Conservation (phyloP, 2,329 filamentous ascomycete species). For the Penicillium sp. region DNA sequence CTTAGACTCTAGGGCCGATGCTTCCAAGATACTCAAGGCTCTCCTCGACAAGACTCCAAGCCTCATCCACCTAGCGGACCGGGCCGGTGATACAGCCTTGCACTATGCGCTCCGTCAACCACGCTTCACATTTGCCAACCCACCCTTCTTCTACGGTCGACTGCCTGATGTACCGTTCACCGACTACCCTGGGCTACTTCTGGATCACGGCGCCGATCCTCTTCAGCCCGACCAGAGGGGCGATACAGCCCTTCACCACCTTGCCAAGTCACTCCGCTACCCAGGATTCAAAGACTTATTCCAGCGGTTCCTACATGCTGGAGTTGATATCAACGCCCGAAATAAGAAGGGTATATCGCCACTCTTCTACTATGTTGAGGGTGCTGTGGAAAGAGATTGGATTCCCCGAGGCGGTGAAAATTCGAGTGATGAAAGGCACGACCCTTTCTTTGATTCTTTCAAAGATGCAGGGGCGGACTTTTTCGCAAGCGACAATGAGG, state of each 20-base stretch:
- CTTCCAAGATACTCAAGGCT: not conserved
- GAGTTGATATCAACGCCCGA: not conserved
- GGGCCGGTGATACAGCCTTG: conserved; percentile 1
- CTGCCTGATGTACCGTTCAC: not conserved
- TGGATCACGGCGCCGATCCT: conserved; percentile 6
- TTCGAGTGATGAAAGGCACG: too few relatives aligned
- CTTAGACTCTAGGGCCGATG: not conserved
- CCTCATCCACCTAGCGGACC: conserved; percentile 4
- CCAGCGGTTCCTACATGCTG: not conserved
- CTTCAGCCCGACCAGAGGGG: conserved; percentile 2
- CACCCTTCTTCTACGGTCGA: too few relatives aligned
- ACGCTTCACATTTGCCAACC: too few relatives aligned
- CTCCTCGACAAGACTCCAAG: not conserved
- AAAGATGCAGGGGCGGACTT: too few relatives aligned
- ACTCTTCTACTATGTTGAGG: not conserved
- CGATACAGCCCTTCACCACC: conserved; percentile 2
- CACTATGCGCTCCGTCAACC: conserved; percentile 1
- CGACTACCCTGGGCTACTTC: not conserved
- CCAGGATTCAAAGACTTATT: not conserved
- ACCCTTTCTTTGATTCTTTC: too few relatives aligned
- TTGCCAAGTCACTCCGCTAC: not conserved
- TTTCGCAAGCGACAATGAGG: too few relatives aligned
- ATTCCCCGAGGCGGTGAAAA: too few relatives aligned
- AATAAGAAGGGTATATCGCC: not conserved
- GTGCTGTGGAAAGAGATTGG: too few relatives aligned